Evolutionary conservation across 2,329 filamentous ascomycete species (phyloP), one percentile per base, ranked within the genome.

Genomic region (Neofusicoccum umdonicola): DNA sequence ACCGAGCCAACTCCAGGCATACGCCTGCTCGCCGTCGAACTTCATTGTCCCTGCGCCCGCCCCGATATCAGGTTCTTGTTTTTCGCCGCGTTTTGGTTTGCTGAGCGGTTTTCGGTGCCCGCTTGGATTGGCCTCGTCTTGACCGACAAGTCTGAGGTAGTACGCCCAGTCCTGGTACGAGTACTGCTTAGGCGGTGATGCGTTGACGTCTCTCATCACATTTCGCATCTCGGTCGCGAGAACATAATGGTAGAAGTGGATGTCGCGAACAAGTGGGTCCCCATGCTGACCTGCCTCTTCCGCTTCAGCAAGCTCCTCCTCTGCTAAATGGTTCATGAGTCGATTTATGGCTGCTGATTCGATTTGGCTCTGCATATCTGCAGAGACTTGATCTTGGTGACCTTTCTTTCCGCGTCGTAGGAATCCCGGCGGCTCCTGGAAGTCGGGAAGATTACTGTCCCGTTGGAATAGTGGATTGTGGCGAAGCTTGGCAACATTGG

Each of bases 1-100:
- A 0, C 88, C 89, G 1, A 93, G 83, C 90, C 90, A 93, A 39
- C 88, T 91, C 90, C 90, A 92, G 6, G 85, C 87, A 84, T 87
- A 90, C 11, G 73, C 67, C 47, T 71, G 68, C 3, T 71, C 73
- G 4, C 65, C 65, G n/a, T 41, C 52, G 19, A 44, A 64, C 3
- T 66, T 45, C n/a, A 68, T 67, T 4, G 70, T 57, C 7, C 69
- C 64, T 7, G 67, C 64, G 9, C 69, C 66, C n/a, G 45, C 54
- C 4, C 58, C 58, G 31, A 50, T 13, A n/a, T 47, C 42, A 34
- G 58, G 15, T 12, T 15, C 34, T 8, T 17, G 15, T 12, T 51
- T 2, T 15, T 64, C 42, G n/a, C 39, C 39, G 19, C 39, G 48
- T n/a, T 72, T 63, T 15, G 69, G 64, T 3, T 71, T 65, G 1